Evolutionary conservation across 2,329 filamentous ascomycete species (phyloP).

Genomic region (Atkinsonella hypoxylon): DNA sequence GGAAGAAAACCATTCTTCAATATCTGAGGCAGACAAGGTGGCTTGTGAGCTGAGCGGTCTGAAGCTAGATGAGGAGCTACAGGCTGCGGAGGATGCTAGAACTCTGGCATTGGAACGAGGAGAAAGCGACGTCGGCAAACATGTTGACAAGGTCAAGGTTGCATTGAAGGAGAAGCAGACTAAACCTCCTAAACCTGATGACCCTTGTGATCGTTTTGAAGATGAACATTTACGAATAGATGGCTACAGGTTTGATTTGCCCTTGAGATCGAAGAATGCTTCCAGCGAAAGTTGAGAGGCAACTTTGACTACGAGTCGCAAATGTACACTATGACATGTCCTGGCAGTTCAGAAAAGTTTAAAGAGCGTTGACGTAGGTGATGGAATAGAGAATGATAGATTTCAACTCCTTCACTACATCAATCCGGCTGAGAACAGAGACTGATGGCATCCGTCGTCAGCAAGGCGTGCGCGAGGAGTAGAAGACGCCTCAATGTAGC

Average conservation of each 20-base stretch:
- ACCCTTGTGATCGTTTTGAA: conserved; percentile 18
- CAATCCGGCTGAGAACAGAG: no score
- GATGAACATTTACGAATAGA: conserved; percentile 36
- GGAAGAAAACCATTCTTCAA: conserved; percentile 48
- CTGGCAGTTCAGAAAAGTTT: background rate
- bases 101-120: conserved; percentile 40
- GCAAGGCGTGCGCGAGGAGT: no score
- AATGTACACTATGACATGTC: background rate
- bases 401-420: background rate
- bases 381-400: background rate
- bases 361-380: background rate
- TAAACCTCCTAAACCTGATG: conserved; percentile 10
- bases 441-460: no score
- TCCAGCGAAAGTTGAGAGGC: background rate
- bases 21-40: conserved; percentile 29
- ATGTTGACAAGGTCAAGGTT: conserved; percentile 29
- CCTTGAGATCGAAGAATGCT: conserved; percentile 3
- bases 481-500: no score
- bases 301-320: background rate
- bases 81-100: conserved; percentile 25
- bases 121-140: conserved; percentile 13
- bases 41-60: conserved; percentile 28
- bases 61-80: conserved; percentile 32
- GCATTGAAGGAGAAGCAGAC: conserved; percentile 39
- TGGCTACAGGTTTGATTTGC: conserved; percentile 34